Evolutionary conservation across 306 rosid genomes (phyloP).

Genomic region (Begonia peltatifolia): DNA sequence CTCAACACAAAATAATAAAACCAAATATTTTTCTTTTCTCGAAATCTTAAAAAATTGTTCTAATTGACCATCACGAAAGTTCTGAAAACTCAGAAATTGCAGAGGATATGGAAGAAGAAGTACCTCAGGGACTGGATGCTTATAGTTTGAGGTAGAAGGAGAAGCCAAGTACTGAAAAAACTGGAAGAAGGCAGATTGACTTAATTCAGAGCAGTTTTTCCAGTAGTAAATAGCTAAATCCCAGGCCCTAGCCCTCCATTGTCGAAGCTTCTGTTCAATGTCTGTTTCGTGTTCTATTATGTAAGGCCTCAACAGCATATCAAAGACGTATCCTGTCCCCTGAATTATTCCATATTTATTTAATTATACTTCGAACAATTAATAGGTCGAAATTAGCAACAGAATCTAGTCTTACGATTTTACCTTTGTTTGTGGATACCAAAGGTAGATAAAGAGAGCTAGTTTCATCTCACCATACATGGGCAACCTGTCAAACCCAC

Average conservation of each 20-base stretch:
- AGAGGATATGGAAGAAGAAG: neutral
- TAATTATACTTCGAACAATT: too few species aligned
- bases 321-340: slow-evolving; percentile 51
- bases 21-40: too few species aligned
- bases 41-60: too few species aligned
- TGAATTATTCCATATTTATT: slow-evolving; percentile 7
- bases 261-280: slow-evolving; percentile 41
- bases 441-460: slow-evolving; percentile 52
- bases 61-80: too few species aligned
- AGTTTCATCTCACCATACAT: slow-evolving; percentile 78
- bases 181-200: slow-evolving; percentile 45
- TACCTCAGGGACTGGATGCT: neutral
- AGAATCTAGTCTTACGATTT: neutral
- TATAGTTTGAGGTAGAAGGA: slow-evolving; percentile 5
- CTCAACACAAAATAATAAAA: neutral
- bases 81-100: too few species aligned
- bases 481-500: slow-evolving; percentile 34
- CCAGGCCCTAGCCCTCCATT: slow-evolving; percentile 52
- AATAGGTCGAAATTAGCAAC: too few species aligned
- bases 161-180: slow-evolving; percentile 34
- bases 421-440: slow-evolving; percentile 85
- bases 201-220: slow-evolving; percentile 40
- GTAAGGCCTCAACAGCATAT: slow-evolving; percentile 38
- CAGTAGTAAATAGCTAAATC: slow-evolving; percentile 40
- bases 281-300: slow-evolving; percentile 42